A percentile compares a stretch with the other conserved stretches of the same genome.
These are phyloP conservation scores for Chaetoceros muelleri DNA, from an alignment of 108 stramenopile species.

Conservation along the genomic window DNA sequence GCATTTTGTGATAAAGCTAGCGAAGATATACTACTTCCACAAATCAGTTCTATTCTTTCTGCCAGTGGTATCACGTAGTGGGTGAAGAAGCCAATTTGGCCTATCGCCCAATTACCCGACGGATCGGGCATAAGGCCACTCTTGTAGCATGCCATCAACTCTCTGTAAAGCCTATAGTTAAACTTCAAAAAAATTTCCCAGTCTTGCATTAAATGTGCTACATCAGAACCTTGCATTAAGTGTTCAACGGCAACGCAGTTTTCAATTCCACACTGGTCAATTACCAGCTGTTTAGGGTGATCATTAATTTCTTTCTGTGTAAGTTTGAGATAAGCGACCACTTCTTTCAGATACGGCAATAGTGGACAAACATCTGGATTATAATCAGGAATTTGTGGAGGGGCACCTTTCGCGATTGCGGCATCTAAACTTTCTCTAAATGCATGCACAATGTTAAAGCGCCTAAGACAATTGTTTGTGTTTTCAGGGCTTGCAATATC, in stretches of 20 bases:
- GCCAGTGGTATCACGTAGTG: constrained; percentile 26
- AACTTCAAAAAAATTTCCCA: constrained; percentile 40
- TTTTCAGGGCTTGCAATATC: constrained; percentile 22
- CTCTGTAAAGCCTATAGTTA: constrained; percentile 37
- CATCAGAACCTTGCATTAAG: constrained; percentile 28
- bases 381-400: not conserved
- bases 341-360: constrained; percentile 6
- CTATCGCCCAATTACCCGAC: constrained; percentile 18
- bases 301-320: constrained; percentile 8
- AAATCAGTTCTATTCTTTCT: not conserved
- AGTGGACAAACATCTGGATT: constrained; percentile 17
- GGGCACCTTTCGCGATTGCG: not conserved
- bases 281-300: constrained; percentile 13
- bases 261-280: constrained; percentile 9
- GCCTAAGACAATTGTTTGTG: constrained; percentile 12
- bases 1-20: not conserved
- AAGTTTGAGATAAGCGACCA: constrained; percentile 3
- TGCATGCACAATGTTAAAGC: constrained; percentile 6
- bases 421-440: not conserved
- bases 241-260: constrained; percentile 24
- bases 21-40: not conserved
- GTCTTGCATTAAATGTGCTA: constrained; percentile 33
- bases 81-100: constrained; percentile 27
- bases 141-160: constrained; percentile 14
- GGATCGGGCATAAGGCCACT: constrained; percentile 20